These are phyloP conservation scores for Styphnolobium japonicum DNA, from an alignment of 306 rosid species.

Conservation along the genomic window DNA sequence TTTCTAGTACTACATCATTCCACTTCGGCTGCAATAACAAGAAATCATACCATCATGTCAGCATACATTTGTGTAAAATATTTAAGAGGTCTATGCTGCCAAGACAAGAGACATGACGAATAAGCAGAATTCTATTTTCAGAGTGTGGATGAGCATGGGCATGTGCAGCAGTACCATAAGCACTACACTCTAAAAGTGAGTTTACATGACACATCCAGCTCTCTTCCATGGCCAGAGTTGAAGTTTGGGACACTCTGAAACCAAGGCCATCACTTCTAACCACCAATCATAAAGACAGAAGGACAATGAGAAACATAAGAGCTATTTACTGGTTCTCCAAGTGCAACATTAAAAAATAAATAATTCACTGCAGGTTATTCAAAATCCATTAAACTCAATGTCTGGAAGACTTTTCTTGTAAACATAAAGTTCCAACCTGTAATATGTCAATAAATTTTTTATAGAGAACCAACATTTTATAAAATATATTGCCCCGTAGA, in stretches of 20 bases:
- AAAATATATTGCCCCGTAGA: neutral
- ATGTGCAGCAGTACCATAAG: neutral
- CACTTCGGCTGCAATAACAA: slow-evolving; percentile 70
- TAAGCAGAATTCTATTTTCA: neutral
- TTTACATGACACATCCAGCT: neutral
- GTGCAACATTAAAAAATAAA: neutral
- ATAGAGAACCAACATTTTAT: neutral
- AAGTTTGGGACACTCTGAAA: neutral
- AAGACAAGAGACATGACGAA: neutral
- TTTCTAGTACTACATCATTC: slow-evolving; percentile 72
- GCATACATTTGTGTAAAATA: neutral
- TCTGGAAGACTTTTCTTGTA: neutral
- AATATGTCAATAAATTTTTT: neutral
- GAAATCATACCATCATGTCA: slow-evolving; percentile 20
- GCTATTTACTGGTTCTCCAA: neutral
- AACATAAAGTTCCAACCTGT: neutral
- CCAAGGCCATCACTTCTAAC: neutral
- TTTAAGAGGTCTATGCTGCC: neutral
- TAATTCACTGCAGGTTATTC: neutral
- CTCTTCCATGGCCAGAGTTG: neutral
- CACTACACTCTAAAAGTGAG: neutral
- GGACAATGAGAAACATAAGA: neutral
- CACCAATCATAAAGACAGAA: neutral
- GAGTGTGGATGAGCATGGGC: neutral
- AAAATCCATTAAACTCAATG: neutral